These are phyloP conservation scores for Blastobotrys malaysiensis DNA, from an alignment of 1,139 yeast species.

Conservation along the genomic window DNA sequence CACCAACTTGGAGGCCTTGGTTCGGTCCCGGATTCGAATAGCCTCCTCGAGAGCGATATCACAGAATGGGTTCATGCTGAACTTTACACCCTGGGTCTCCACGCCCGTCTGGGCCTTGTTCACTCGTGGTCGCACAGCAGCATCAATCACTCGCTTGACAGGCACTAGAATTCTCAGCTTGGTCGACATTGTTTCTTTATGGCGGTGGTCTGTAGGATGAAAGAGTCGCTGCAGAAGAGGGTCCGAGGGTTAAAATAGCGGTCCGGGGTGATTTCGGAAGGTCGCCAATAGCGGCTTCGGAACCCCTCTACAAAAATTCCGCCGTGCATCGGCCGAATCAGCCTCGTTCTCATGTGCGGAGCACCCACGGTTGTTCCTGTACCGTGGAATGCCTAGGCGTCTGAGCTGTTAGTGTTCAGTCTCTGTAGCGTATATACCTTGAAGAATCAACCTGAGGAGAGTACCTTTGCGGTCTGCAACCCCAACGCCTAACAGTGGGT, in stretches of 20 bases:
- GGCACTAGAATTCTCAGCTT: conserved; percentile 81
- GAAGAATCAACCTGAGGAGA: too few species aligned
- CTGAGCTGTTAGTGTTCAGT: too few species aligned
- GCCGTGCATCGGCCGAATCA: neutral
- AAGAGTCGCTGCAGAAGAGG: neutral
- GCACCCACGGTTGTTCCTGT: neutral
- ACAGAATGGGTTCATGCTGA: conserved; percentile 93
- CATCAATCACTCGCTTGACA: conserved; percentile 90
- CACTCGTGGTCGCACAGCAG: conserved; percentile 88
- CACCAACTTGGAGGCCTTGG: conserved; percentile 53
- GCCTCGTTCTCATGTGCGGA: neutral
- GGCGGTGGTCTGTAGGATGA: neutral
- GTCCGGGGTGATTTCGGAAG: neutral
- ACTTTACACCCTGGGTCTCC: conserved; percentile 86
- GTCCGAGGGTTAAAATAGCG: conserved; percentile 1
- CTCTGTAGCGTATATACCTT: too few species aligned
- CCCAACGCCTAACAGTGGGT: too few species aligned
- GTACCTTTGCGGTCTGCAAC: conserved; percentile 23
- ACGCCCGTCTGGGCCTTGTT: conserved; percentile 82
- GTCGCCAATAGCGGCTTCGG: conserved; percentile 1
- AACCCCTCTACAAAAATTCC: neutral
- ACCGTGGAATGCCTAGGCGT: too few species aligned
- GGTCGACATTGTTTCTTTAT: conserved; percentile 7
- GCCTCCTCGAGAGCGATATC: conserved; percentile 97
- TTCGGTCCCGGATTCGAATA: conserved; percentile 61